A percentile compares a stretch with the other conserved stretches of the same genome.
phyloP scores from a whole-genome alignment of 768 basidiomycete genomes.

The Kwoniella shandongensis region DNA sequence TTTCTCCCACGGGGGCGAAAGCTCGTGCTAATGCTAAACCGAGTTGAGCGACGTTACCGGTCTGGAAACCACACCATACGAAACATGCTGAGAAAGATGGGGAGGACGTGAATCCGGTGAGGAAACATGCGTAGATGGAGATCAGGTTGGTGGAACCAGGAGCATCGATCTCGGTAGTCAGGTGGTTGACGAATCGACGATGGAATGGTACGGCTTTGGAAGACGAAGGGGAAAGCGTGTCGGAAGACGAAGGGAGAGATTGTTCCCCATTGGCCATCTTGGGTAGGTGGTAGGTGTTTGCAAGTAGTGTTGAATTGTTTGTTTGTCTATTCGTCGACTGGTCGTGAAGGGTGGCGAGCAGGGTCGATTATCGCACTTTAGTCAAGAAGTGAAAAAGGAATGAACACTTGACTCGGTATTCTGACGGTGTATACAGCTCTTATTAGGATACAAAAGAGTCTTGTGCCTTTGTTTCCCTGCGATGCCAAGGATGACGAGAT shows the following conservation, averaged over 20 bases:
- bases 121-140: slow-evolving; percentile 46
- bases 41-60: slow-evolving; percentile 60
- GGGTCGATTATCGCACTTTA: too few relatives aligned
- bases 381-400: too few relatives aligned
- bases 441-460: too few relatives aligned
- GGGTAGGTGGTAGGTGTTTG: too few relatives aligned
- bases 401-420: too few relatives aligned
- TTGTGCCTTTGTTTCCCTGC: too few relatives aligned
- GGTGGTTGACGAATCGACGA: background rate
- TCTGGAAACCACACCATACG: slow-evolving; percentile 53
- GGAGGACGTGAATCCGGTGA: slow-evolving; percentile 40
- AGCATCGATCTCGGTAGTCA: slow-evolving; percentile 8
- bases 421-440: too few relatives aligned
- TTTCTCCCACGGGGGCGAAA: slow-evolving; percentile 59
- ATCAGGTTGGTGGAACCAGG: slow-evolving; percentile 21
- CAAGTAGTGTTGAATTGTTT: background rate
- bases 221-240: background rate
- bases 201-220: background rate
- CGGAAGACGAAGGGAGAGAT: background rate
- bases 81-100: slow-evolving; percentile 46
- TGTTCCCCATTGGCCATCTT: too few relatives aligned
- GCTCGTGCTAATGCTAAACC: slow-evolving; percentile 77
- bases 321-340: too few relatives aligned
- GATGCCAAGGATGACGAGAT: too few relatives aligned
- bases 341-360: too few relatives aligned